Evolutionary conservation across 164 flowering plant species (phyloP).

Genomic region (Sedum album): DNA sequence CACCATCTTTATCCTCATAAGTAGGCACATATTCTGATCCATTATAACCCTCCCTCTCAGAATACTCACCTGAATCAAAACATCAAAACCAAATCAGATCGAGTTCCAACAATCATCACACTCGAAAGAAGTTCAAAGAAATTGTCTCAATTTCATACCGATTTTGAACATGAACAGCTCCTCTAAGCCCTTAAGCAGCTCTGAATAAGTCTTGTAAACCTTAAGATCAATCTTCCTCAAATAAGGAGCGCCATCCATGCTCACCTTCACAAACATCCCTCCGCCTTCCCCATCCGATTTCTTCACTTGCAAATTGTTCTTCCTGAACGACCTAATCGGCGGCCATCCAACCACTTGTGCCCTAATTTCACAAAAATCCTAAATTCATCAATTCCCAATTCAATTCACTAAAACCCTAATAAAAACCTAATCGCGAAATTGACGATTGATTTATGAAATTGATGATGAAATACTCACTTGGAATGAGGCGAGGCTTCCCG

Average conservation of each 20-base stretch:
- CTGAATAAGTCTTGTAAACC: slow-evolving; percentile 45
- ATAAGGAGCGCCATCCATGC: slow-evolving; percentile 87
- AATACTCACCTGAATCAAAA: slow-evolving; percentile 32
- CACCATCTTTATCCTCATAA: slow-evolving; percentile 87
- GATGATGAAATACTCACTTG: slow-evolving; percentile 20
- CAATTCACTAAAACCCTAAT: neutral
- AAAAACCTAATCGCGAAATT: neutral
- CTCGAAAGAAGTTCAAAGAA: neutral
- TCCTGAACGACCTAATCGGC: slow-evolving; percentile 61
- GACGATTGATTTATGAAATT: neutral
- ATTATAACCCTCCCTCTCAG: slow-evolving; percentile 62
- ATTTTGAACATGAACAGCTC: slow-evolving; percentile 59
- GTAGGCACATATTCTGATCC: slow-evolving; percentile 65
- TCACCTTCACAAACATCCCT: slow-evolving; percentile 57
- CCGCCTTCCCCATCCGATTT: slow-evolving; percentile 26
- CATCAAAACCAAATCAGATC: too few relatives aligned
- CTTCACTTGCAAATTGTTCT: slow-evolving; percentile 37
- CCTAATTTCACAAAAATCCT: slow-evolving; percentile 23
- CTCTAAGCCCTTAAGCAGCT: slow-evolving; percentile 54
- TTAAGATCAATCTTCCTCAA: slow-evolving; percentile 67
- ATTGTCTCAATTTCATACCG: slow-evolving; percentile 29
- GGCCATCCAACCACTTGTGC: slow-evolving; percentile 89
- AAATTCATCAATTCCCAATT: neutral
- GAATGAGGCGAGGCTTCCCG: slow-evolving; percentile 22
- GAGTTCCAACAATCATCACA: neutral